Evolutionary conservation across 129 eudicot species (phyloP), one percentile per base, ranked within the genome.

Genomic region (Centaurea solstitialis): DNA sequence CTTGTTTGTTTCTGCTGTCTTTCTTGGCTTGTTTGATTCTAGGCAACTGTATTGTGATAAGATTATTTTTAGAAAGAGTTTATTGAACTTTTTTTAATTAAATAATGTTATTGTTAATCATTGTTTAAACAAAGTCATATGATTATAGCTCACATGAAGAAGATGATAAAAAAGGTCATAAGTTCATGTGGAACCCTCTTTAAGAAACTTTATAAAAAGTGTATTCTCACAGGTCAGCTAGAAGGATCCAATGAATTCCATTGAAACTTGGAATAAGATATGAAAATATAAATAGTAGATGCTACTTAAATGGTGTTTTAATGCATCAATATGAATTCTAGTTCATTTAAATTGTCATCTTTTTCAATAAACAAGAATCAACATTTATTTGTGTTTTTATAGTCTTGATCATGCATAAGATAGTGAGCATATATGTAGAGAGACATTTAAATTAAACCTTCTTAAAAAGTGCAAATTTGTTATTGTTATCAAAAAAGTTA

Each of bases 21-120:
- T 75, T 82, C 43, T 82, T 82, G 81, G 76, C 85, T 70, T 82
- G 78, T 82, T 82, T 77, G 72, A 76, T 71, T 5, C 72, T 18
- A 17, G 64, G 61, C 78, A 82, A 70, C 47, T 82, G 81, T 76
- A 76, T 70, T 39, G 9, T 76, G 62, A 76, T 24, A 70, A 15
- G 8, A 22, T 37, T 57, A 67, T 47, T 50, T 24, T 4, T n/a
- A 6, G 40, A 4, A 20, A 41, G 76, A 76, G 81, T 72, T 40
- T 57, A 70, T 12, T 69, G 0, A 30, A 77, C 41, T 11, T 75
- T 37, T 26, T 38, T 37, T 70, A 57, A 68, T 35, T 70, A 70
- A 20, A 35, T 70, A 17, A n/a, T 76, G 50, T 21, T 74, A 3
- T 30, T 41, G 8, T 41, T 38, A 20, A 38, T 76, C 59, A 82